Base-by-base conservation (phyloP, 2,329 filamentous ascomycete genomes). In the Penicillium vulpinum region DNA sequence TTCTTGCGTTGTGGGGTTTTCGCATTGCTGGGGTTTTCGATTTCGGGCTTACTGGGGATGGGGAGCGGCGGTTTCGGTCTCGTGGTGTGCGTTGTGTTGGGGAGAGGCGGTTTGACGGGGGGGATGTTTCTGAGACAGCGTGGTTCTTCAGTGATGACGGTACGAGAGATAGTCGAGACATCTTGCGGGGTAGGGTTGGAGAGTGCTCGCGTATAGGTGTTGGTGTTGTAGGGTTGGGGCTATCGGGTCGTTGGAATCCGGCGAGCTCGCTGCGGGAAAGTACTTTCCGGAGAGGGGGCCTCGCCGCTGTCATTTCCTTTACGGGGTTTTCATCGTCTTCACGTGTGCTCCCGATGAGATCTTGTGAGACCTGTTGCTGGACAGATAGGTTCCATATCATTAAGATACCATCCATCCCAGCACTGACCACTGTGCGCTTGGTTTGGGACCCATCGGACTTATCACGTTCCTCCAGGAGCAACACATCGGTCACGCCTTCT, bases 181-280 rank as follows among this genome's bases (percentile, higher is more conserved):
- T 67, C 63, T 82, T 84, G 26, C 79, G 80, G n/a, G 85, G 62
- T 44, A 81, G 78, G 6, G 80, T 80, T 1, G 83, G 77, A 16
- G 78, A 80, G 35, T 72, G 66, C 40, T 75, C 77, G n/a, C 78
- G 75, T 6, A 76, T 74, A 5, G 73, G 75, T 5, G 75, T 75
- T 15, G 77, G 73, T 5, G 75, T 77, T 16, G 71, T 70, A 5
- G 79, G 74, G 18, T 71, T 73, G 7, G 79, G 74, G 22, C 72
- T 73, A n/a, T 79, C 77, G 18, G 79, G 77, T 51, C 80, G 77
- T 60, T 83, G 81, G 51, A 96, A 92, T 59, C 92, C 90, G 9
- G 91, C 89, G 39, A 97, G 78, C 67, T 97, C 93, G 0, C 89
- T 88, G 65, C 90, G 91, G 2, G 92, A 96, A 31, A 97, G 80